Evolutionary conservation across 2,329 filamentous ascomycete genomes (phyloP).

Genomic region (Trichoderma oligosporum): DNA sequence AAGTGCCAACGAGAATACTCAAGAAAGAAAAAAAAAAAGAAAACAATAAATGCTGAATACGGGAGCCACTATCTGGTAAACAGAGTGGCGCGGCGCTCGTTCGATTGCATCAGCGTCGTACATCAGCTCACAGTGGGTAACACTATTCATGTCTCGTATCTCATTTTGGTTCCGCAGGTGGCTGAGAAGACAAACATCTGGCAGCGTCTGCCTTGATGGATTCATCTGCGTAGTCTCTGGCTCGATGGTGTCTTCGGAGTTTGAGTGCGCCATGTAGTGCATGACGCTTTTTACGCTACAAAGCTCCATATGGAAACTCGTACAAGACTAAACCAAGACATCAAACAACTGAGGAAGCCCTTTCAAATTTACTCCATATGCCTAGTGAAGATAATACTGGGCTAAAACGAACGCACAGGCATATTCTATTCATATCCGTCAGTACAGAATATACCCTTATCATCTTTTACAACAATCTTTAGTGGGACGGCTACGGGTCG

Average conservation of each 20-base stretch:
- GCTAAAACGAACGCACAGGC: too few relatives aligned
- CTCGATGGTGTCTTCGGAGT: not conserved
- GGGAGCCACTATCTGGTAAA: not conserved
- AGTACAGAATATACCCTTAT: not conserved
- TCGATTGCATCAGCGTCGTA: slow-evolving; percentile 10
- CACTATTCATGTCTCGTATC: slow-evolving; percentile 1
- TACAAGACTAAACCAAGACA: too few relatives aligned
- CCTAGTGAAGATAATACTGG: not conserved
- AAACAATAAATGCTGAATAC: not conserved
- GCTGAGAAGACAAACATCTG: not conserved
- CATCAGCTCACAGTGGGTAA: slow-evolving; percentile 17
- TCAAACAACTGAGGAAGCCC: too few relatives aligned
- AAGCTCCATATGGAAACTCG: too few relatives aligned
- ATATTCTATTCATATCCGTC: too few relatives aligned
- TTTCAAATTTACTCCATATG: not conserved
- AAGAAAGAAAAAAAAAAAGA: not conserved
- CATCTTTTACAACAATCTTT: not conserved
- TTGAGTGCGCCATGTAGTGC: not conserved
- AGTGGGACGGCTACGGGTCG: too few relatives aligned
- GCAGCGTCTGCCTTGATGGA: not conserved
- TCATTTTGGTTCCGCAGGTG: not conserved
- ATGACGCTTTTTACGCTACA: not conserved
- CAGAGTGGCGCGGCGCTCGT: slow-evolving; percentile 6
- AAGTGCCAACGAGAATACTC: not conserved
- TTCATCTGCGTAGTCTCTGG: not conserved